phyloP scores from a whole-genome alignment of 2,329 filamentous ascomycete genomes.

The Cyphellophora europaea region DNA sequence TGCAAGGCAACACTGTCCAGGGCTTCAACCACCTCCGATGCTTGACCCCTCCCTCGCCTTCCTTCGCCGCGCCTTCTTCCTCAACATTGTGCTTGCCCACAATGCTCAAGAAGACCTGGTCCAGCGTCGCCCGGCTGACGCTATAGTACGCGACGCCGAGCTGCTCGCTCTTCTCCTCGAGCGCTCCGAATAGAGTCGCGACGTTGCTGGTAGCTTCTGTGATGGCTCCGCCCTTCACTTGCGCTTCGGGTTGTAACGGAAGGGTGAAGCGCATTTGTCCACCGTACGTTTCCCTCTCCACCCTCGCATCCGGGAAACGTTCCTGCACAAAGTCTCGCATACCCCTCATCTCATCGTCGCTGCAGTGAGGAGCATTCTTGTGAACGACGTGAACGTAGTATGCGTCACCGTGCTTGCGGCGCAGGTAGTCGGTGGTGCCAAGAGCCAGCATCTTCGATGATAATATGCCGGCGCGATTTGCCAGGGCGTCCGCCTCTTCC shows the following conservation, averaged over 20 bases:
- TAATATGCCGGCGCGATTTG: slow-evolving; percentile 75
- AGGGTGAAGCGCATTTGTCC: slow-evolving; percentile 82
- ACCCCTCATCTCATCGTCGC: slow-evolving; percentile 54
- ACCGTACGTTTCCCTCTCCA: slow-evolving; percentile 70
- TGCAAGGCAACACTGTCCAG: too few relatives aligned
- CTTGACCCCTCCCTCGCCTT: slow-evolving; percentile 2
- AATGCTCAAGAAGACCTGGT: slow-evolving; percentile 83
- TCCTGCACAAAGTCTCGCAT: slow-evolving; percentile 57
- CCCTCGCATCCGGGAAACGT: slow-evolving; percentile 53
- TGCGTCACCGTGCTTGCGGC: slow-evolving; percentile 65
- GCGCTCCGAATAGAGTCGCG: slow-evolving; percentile 57
- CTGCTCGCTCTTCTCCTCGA: slow-evolving; percentile 58
- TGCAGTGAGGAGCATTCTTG: slow-evolving; percentile 63
- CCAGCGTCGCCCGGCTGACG: slow-evolving; percentile 75
- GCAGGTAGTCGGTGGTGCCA: slow-evolving; percentile 63
- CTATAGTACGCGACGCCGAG: slow-evolving; percentile 78
- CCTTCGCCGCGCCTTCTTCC: slow-evolving; percentile 47
- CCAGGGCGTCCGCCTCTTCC: slow-evolving; percentile 89
- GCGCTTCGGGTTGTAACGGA: slow-evolving; percentile 30
- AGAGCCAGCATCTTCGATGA: slow-evolving; percentile 77
- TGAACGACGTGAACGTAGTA: slow-evolving; percentile 77
- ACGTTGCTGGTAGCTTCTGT: slow-evolving; percentile 34
- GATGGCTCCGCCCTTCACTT: slow-evolving; percentile 4
- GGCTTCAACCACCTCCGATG: slow-evolving; percentile 2
- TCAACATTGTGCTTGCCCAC: slow-evolving; percentile 70